Evolutionary conservation across 257 asterid species (phyloP).

Genomic region (Solanum medicagineum): DNA sequence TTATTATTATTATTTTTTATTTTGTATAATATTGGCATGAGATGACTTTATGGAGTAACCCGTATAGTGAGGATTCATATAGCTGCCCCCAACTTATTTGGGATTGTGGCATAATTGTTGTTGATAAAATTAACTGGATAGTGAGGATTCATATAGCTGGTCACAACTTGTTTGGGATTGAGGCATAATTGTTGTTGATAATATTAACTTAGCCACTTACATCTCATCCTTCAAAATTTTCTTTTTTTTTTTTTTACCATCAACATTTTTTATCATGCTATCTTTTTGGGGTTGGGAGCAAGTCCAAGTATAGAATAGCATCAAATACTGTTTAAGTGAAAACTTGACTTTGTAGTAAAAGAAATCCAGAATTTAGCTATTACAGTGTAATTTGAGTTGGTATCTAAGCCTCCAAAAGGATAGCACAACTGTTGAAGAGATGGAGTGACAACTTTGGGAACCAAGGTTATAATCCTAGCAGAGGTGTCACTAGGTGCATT

Average conservation of each 20-base stretch:
- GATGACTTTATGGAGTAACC: background rate
- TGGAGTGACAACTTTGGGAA: background rate
- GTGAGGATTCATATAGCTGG: background rate
- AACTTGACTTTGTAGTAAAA: background rate
- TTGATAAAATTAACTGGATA: no score
- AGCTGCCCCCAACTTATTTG: background rate
- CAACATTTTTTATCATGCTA: background rate
- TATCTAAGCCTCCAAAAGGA: background rate
- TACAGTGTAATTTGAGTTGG: background rate
- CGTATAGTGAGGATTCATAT: background rate
- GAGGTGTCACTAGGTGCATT: background rate
- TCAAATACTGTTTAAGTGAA: background rate
- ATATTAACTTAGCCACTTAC: background rate
- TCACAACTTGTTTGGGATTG: background rate
- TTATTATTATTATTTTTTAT: no score
- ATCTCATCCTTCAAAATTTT: background rate
- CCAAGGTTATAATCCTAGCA: background rate
- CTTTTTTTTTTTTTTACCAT: background rate
- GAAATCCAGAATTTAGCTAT: background rate
- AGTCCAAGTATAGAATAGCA: background rate
- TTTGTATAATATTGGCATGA: background rate
- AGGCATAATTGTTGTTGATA: background rate
- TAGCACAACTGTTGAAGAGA: background rate
- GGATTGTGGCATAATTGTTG: no score
- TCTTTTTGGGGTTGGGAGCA: background rate